Conservation (phyloP, 768 basidiomycete species). For the Gelatoporia subvermispora region DNA sequence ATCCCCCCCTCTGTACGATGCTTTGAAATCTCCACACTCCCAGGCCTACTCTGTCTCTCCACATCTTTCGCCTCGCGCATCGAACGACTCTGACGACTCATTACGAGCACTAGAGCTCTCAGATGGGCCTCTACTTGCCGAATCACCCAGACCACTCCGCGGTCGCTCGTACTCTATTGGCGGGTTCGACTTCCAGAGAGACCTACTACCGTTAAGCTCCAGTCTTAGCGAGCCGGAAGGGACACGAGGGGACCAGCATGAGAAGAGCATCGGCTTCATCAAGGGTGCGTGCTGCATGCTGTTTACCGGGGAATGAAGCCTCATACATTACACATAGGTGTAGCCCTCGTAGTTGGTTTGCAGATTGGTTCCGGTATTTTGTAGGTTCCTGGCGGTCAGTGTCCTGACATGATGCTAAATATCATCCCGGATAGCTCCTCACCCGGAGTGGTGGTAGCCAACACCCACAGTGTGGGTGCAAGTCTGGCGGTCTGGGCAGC, state of each 20-base stretch:
- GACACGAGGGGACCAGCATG: conserved; percentile 40
- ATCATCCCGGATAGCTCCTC: conserved; percentile 57
- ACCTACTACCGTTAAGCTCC: conserved; percentile 70
- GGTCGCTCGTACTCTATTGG: conserved; percentile 60
- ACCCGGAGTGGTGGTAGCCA: conserved; percentile 87
- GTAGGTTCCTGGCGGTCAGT: conserved; percentile 36
- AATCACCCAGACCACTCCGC: conserved; percentile 25
- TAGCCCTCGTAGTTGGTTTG: conserved; percentile 77
- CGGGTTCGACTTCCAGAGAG: conserved; percentile 75
- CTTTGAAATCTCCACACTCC: conserved; percentile 37
- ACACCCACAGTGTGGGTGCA: conserved; percentile 85
- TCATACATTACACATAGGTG: conserved; percentile 41
- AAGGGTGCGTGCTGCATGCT: conserved; percentile 51
- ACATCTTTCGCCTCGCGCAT: conserved; percentile 34
- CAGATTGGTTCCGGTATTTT: conserved; percentile 97
- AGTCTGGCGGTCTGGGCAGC: conserved; percentile 82
- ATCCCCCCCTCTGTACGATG: conserved; percentile 21
- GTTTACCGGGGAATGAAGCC: neutral
- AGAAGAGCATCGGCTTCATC: conserved; percentile 72
- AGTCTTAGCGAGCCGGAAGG: conserved; percentile 70
- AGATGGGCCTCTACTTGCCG: conserved; percentile 46
- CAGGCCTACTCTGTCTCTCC: conserved; percentile 30
- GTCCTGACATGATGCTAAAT: neutral
- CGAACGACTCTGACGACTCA: conserved; percentile 66
- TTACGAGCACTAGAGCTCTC: conserved; percentile 76